Base-by-base conservation (phyloP, 768 basidiomycete genomes). In the Krasilnikovozyma curviuscula region DNA sequence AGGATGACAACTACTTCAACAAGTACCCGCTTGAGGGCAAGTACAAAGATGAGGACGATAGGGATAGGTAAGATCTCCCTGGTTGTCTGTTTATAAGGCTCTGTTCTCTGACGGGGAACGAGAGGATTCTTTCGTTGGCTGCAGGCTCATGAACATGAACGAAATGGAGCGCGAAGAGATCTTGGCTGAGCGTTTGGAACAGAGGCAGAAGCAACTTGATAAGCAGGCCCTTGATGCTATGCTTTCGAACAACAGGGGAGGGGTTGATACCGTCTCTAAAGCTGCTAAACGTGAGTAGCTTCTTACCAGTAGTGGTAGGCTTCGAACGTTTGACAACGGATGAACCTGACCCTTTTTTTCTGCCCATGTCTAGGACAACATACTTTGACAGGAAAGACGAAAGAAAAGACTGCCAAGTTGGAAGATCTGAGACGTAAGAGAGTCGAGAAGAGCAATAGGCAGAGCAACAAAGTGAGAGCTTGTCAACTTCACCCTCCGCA, bases 21-120 rank as follows among this genome's bases (percentile, higher is more conserved):
- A 78, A 77, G 3, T 97, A 84, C 61, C 89, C 86, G 0, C 67
- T 93, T 12, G 91, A 97, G 57, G 86, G 84, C 42, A 83, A 84
- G 64, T 97, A 83, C 60, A 73, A 73, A 50, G 78, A 93, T 59
- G 84, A 85, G 57, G 71, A 69, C 12, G 91, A 95, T 64, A 74
- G 80, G 58, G 72, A 78, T 54, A 67, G 71, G 91, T 91, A 68
- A 68, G 81, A 61, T 13, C 19, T 3, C 41, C 34, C 14, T 23
- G n/a, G n/a, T n/a, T n/a, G n/a, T n/a, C n/a, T n/a, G n/a, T 14
- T 14, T 34, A 27, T 31, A 14, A 18, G 25, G 31, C 32, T 25
- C 28, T 27, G 2, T 1, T 24, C 1, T 16, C 24, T 40, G 31
- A 30, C 3, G n/a, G n/a, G n/a, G 5, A 18, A 25, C 32, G 29